Conservation (phyloP, 352 stramenopile species). For the Achlya hypogyna region DNA sequence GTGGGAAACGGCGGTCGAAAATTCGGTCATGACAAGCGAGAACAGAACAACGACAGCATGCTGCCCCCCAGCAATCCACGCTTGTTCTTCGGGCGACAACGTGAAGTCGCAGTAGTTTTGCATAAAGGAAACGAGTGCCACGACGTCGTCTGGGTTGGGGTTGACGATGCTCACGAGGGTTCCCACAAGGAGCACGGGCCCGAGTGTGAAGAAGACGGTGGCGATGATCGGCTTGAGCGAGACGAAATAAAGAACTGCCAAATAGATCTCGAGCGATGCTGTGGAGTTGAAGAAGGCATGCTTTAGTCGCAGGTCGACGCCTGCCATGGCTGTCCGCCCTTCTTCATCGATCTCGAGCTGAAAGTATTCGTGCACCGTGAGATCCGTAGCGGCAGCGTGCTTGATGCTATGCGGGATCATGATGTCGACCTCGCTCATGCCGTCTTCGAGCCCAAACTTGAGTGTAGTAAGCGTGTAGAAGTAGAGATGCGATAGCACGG, state of each 20-base stretch:
- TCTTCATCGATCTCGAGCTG: background rate
- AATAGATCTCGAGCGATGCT: background rate
- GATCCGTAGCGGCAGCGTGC: conserved; percentile 1
- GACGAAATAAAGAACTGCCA: conserved; percentile 6
- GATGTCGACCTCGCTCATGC: background rate
- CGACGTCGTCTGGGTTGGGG: background rate
- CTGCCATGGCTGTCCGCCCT: background rate
- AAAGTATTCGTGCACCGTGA: conserved; percentile 14
- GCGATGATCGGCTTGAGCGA: conserved; percentile 7
- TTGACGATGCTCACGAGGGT: background rate
- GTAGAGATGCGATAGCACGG: conserved; percentile 4
- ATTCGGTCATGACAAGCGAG: conserved; percentile 1
- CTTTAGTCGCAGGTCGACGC: conserved; percentile 6
- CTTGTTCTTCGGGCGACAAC: background rate
- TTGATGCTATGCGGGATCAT: background rate
- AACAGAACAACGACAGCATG: background rate
- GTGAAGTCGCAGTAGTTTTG: background rate
- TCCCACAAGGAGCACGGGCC: background rate
- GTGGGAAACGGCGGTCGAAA: conserved; percentile 1
- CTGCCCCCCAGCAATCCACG: background rate
- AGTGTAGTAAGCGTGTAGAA: background rate
- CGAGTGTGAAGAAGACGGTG: conserved; percentile 1
- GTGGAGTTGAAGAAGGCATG: background rate
- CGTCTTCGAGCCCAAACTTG: background rate
- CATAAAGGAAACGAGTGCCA: background rate